Evolutionary conservation across 78 protist species (phyloP).

Genomic region (Chrysochromulina tobinii): DNA sequence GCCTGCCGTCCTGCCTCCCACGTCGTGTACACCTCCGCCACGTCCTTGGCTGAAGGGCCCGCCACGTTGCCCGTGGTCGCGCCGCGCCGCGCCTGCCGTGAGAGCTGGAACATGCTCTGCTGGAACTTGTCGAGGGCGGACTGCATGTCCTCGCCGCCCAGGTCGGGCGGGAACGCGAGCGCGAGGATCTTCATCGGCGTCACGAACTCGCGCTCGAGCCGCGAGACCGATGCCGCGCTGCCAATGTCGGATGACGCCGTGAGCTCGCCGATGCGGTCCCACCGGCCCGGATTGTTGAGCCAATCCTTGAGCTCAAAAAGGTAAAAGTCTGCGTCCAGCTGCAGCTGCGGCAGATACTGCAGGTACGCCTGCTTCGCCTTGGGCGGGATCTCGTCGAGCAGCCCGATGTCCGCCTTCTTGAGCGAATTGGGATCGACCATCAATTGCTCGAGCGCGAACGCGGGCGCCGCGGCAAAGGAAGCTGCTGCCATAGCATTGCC

Average conservation of each 20-base stretch:
- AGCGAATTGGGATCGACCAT: no score
- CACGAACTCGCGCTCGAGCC: slow-evolving; percentile 4
- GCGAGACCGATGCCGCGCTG: neutral
- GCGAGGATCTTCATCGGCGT: neutral
- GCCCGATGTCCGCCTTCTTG: no score
- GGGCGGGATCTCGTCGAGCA: neutral
- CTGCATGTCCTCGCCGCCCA: slow-evolving; percentile 14
- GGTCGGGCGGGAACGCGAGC: slow-evolving; percentile 20
- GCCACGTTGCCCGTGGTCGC: slow-evolving; percentile 9
- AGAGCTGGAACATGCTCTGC: neutral
- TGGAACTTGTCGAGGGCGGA: neutral
- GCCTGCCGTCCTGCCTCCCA: neutral
- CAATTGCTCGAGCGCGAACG: no score
- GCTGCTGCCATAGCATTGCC: no score
- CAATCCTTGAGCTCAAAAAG: neutral
- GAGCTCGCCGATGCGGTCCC: neutral
- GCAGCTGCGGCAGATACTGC: neutral
- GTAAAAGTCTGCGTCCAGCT: neutral
- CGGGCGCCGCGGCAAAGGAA: no score
- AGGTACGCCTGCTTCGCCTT: slow-evolving; percentile 3
- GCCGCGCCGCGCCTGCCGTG: neutral
- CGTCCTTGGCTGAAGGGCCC: neutral
- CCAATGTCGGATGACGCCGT: neutral
- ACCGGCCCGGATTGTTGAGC: neutral
- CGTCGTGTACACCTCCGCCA: neutral